These are phyloP conservation scores for Hanseniaspora clermontiae DNA, from an alignment of 805 yeast genomes.

Conservation along the genomic window DNA sequence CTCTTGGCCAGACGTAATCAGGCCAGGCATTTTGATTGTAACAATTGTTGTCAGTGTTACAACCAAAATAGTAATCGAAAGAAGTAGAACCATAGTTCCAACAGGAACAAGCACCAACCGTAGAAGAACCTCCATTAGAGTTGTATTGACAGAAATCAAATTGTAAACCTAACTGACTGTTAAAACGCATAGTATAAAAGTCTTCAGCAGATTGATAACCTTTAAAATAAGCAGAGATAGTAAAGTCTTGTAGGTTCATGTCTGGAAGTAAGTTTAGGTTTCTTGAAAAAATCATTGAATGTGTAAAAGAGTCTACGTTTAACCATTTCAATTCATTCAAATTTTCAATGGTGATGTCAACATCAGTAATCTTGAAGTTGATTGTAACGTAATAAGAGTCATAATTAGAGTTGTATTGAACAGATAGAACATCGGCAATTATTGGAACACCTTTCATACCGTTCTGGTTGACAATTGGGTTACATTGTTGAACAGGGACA, in stretches of 20 bases:
- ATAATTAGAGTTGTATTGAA: background rate
- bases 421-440: constrained; percentile 4
- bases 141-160: constrained; percentile 12
- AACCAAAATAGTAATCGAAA: constrained; percentile 10
- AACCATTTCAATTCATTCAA: constrained; percentile 10
- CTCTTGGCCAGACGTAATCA: constrained; percentile 8
- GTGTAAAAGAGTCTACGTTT: background rate
- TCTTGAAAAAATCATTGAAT: constrained; percentile 6
- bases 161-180: constrained; percentile 10
- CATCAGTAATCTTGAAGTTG: constrained; percentile 3
- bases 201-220: background rate
- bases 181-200: background rate
- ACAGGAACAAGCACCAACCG: constrained; percentile 10
- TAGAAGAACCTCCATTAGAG: background rate
- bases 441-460: constrained; percentile 13
- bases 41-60: constrained; percentile 11
- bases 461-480: background rate
- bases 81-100: constrained; percentile 12
- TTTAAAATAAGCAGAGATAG: background rate
- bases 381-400: constrained; percentile 1
- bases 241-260: constrained; percentile 1
- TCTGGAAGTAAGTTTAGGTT: background rate
- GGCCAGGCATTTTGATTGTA: constrained; percentile 9
- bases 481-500: constrained; percentile 2
- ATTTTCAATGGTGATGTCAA: background rate